Base-by-base conservation (phyloP, 345 rosid genomes). In the Salix brachista region DNA sequence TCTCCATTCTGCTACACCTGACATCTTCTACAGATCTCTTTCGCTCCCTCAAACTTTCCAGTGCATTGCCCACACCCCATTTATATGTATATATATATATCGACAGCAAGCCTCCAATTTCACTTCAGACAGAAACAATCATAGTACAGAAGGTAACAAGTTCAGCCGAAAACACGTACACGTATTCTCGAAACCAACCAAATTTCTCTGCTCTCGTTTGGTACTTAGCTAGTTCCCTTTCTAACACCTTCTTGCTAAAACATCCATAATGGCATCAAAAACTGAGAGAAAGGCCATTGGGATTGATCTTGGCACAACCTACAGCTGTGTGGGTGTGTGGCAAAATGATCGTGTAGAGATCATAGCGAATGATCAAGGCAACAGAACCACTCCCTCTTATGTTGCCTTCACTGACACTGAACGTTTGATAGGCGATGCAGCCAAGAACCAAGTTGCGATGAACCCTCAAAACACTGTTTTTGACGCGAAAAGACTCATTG, bases 381-480 rank as follows among this genome's bases (percentile, higher is more conserved):
- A 70, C 69, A 69, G 79, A 61, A 77, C 79, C 17, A 77, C 79
- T 26, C 79, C 79, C 8, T 77, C 79, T 65, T 77, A 77, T 50
- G 79, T 69, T 10, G 79, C 74, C 28, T 77, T 77, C 61, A 69
- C 74, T 3, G 73, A 76, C 17, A 75, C 72, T 2, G 78, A 75
- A 26, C 78, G 78, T 23, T 5, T 75, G 0, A 75, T 75, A 19
- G 69, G 76, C 3, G 76, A 73, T 26, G 69, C 76, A 13, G 76
- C 76, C 17, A 73, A 75, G 78, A 75, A 76, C 60, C 79, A 77
- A 30, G 79, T 77, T 8, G 79, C 79, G 2, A 77, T 77, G 79
- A 77, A 77, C 26, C 79, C 79, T 69, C 79, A 42, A 4, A 77
- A 77, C 61, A 77, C 74, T 2, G 79, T 77, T 19, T 77, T 77